Evolutionary conservation across 345 rosid genomes (phyloP).

Genomic region (Lepidium aucheri): DNA sequence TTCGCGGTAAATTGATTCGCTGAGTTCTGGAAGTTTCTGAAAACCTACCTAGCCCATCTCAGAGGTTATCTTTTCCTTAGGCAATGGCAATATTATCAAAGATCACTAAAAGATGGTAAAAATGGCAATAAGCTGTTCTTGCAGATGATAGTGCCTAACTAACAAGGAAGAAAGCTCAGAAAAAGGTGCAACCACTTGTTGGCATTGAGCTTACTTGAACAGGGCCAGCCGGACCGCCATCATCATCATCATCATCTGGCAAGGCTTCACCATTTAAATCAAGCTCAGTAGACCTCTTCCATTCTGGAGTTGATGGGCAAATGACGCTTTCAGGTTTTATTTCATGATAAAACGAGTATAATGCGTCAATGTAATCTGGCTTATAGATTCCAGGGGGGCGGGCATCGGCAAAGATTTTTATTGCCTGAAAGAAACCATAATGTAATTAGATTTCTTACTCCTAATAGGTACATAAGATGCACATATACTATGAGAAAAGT

Average conservation of each 20-base stretch:
- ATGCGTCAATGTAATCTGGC: constrained; percentile 76
- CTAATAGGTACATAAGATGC: background rate
- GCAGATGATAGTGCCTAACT: background rate
- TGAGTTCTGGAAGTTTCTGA: background rate
- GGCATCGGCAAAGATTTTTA: constrained; percentile 67
- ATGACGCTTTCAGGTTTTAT: constrained; percentile 58
- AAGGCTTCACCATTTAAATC: constrained; percentile 97
- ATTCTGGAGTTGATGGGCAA: constrained; percentile 91
- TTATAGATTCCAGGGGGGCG: constrained; percentile 99
- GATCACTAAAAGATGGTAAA: background rate
- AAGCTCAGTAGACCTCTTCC: constrained; percentile 90
- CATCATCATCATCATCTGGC: constrained; percentile 34
- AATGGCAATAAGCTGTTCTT: background rate
- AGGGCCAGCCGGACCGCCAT: constrained; percentile 25
- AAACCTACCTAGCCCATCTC: constrained; percentile 5
- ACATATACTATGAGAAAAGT: background rate
- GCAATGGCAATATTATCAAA: background rate
- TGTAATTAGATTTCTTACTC: background rate
- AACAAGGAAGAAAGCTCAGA: background rate
- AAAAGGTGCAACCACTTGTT: background rate
- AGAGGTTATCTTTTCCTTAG: constrained; percentile 2
- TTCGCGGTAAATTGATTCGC: background rate
- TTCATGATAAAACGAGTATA: constrained; percentile 88
- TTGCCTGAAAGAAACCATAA: constrained; percentile 50
- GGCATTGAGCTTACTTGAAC: constrained; percentile 15